These are phyloP conservation scores for Tulasnella sp. DNA, from an alignment of 768 basidiomycete genomes.

Conservation along the genomic window DNA sequence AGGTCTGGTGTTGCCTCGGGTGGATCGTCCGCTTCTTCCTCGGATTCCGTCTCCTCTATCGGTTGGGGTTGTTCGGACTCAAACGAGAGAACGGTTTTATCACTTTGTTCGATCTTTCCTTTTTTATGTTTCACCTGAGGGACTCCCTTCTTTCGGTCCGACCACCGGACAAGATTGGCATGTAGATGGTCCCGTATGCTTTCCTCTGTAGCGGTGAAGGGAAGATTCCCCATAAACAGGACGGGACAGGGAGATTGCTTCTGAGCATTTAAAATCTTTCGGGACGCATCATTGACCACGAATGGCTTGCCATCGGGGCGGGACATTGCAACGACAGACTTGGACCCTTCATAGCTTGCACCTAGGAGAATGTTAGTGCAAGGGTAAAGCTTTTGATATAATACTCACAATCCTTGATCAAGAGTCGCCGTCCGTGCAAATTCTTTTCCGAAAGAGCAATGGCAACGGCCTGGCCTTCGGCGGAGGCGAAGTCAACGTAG, in stretches of 20 bases:
- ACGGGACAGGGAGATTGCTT: slow-evolving; percentile 77
- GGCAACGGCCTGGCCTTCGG: slow-evolving; percentile 60
- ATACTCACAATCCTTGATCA: slow-evolving; percentile 81
- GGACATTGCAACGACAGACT: slow-evolving; percentile 17
- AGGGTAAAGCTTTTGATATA: neutral
- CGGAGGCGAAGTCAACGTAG: slow-evolving; percentile 83
- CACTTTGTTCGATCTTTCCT: slow-evolving; percentile 21
- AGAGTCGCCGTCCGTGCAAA: slow-evolving; percentile 70
- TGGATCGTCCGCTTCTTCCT: slow-evolving; percentile 8
- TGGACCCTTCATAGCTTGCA: slow-evolving; percentile 18
- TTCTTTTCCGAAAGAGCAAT: slow-evolving; percentile 70
- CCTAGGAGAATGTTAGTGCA: neutral
- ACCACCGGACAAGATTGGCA: slow-evolving; percentile 40
- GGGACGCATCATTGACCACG: slow-evolving; percentile 46
- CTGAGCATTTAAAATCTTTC: slow-evolving; percentile 63
- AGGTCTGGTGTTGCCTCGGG: slow-evolving; percentile 24
- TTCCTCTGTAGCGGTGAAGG: slow-evolving; percentile 76
- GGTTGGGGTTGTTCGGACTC: slow-evolving; percentile 19
- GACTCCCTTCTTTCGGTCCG: slow-evolving; percentile 25
- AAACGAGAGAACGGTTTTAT: slow-evolving; percentile 24
- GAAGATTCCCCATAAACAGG: slow-evolving; percentile 86
- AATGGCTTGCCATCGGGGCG: slow-evolving; percentile 27
- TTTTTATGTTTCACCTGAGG: slow-evolving; percentile 26
- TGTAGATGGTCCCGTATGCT: slow-evolving; percentile 63
- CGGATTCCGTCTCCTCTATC: neutral